Conservation (phyloP, 768 basidiomycete species). For the Boletus pseudopeckii region DNA sequence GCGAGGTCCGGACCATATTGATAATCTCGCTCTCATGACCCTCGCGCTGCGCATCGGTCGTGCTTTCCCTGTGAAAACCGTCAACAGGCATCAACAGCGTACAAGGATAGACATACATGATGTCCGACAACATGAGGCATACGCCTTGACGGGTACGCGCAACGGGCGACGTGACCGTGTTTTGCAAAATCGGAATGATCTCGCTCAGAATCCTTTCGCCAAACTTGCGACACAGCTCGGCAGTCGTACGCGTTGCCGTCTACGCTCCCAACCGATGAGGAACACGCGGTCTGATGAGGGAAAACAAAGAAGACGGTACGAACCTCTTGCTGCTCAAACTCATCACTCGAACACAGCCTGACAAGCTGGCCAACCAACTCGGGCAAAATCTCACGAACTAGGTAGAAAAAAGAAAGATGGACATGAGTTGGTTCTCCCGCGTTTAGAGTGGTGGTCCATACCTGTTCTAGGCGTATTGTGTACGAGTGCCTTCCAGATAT, state of each 20-base stretch:
- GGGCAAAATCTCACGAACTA: constrained; percentile 87
- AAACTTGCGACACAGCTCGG: constrained; percentile 91
- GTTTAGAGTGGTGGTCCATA: constrained; percentile 26
- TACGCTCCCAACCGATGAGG: neutral
- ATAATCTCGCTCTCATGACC: constrained; percentile 89
- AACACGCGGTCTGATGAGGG: neutral
- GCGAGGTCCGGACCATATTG: constrained; percentile 71
- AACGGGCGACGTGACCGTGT: constrained; percentile 59
- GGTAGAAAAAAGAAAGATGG: constrained; percentile 8
- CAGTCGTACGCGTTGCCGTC: constrained; percentile 86
- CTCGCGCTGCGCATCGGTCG: constrained; percentile 79
- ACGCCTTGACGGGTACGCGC: constrained; percentile 75
- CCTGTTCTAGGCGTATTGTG: constrained; percentile 91
- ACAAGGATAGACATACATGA: constrained; percentile 57
- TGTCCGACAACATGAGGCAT: constrained; percentile 81
- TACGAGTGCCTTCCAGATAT: constrained; percentile 98
- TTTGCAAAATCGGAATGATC: constrained; percentile 74
- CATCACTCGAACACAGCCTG: constrained; percentile 69
- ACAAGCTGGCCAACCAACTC: constrained; percentile 80
- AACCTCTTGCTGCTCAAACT: constrained; percentile 89
- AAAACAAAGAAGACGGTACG: neutral
- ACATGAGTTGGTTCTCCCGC: neutral
- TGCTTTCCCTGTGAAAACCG: constrained; percentile 60
- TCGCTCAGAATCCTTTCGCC: constrained; percentile 88
- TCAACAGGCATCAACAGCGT: neutral